Evolutionary conservation across 1,284 basidiomycete species (phyloP), one percentile per base, ranked within the genome.

Genomic region (Xerocomus nothofagi): DNA sequence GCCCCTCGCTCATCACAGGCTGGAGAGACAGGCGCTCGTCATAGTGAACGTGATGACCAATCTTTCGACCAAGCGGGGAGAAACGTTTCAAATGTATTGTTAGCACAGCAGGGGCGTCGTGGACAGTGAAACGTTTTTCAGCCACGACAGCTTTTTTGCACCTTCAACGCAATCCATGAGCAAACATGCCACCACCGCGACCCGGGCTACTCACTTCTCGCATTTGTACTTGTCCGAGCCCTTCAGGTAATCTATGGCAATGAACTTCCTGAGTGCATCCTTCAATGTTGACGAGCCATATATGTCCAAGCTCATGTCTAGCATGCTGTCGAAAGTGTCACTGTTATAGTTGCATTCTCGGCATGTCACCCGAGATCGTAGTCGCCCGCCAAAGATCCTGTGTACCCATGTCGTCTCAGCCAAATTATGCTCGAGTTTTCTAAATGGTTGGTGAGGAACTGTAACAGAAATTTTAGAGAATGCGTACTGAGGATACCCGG

Each of bases 41-140:
- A 66, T 95, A 99, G 12, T 80, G 75, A 56, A 99, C 77, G 32
- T 75, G 73, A 44, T 90, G 84, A 3, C 80, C 81, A 39, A 97
- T 85, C 73, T 98, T 98, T 51, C 86, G 79, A 18, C 96, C 96
- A 43, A 90, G 76, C 0, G 91, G 89, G 10, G 90, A 89, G 70
- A 99, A 99, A 17, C 97, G 85, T 73, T 99, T 99, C 34, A 99
- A 75, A 64, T 99, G 97, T n/a, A 99, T 78, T 0, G 95, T 98
- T 30, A 99, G 79, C n/a, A 95, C 86, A 18, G 82, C 72, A 1
- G 97, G 97, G 2, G 94, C 90, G 50, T 92, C 80, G 48, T 96
- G 84, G 47, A 99, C 75, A 14, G 88, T 90, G 67, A 97, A 93
- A 29, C 81, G 80, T 70, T 98, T 98, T 59, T 91, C 84, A 5